Conservation (phyloP, 139 green algal genomes). For the Asterochloris erici region DNA sequence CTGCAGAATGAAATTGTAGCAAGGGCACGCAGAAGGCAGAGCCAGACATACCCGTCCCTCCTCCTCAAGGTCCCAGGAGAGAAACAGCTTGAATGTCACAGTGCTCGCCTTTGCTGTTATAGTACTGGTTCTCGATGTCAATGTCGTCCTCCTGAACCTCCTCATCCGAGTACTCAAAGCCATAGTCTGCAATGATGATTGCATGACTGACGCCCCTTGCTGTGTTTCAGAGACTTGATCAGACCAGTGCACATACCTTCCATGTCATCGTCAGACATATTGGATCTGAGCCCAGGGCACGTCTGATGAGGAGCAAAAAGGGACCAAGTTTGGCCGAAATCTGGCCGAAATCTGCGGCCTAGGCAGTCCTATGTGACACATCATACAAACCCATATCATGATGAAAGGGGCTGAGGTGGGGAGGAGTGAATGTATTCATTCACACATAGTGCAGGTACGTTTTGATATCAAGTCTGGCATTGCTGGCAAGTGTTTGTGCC, state of each 20-base stretch:
- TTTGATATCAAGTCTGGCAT: slow-evolving; percentile 33
- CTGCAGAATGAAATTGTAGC: slow-evolving; percentile 34
- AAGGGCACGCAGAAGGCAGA: background rate
- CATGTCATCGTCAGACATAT: slow-evolving; percentile 63
- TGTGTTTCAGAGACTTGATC: background rate
- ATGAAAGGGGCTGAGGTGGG: no score
- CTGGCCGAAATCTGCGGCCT: no score
- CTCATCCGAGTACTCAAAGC: slow-evolving; percentile 98
- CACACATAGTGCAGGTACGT: slow-evolving; percentile 35
- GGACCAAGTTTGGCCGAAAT: no score
- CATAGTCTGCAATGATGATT: slow-evolving; percentile 63
- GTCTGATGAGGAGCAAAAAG: no score
- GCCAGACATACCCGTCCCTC: background rate
- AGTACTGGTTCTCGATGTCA: slow-evolving; percentile 99
- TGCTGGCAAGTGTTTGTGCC: slow-evolving; percentile 30
- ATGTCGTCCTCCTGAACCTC: slow-evolving; percentile 92
- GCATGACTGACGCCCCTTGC: background rate
- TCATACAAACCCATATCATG: no score
- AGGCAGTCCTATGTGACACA: no score
- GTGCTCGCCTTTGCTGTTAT: slow-evolving; percentile 92
- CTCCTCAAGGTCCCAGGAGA: no score
- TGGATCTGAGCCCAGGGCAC: background rate
- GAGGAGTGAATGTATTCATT: background rate
- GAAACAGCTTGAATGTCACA: no score
- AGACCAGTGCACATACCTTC: slow-evolving; percentile 34